These are phyloP conservation scores for Gracilaria caudata DNA, from an alignment of 23 red algal genomes.

Conservation along the genomic window DNA sequence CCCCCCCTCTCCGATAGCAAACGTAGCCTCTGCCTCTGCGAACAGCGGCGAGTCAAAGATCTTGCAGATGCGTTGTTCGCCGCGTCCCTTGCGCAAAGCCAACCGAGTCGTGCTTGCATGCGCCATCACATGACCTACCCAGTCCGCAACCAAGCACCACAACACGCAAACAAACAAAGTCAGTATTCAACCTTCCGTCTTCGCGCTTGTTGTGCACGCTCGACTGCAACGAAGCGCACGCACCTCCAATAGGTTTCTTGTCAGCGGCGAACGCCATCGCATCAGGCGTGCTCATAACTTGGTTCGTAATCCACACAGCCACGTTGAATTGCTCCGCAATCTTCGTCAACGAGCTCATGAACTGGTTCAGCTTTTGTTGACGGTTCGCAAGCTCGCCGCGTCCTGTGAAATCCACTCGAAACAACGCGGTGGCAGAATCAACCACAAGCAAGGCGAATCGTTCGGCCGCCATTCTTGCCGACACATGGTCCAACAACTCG, in stretches of 20 bases:
- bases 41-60: constrained; percentile 88
- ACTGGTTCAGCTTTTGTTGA: constrained; percentile 95
- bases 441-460: constrained; percentile 89
- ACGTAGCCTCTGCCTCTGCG: constrained; percentile 91
- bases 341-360: constrained; percentile 87
- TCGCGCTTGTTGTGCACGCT: not conserved
- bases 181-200: not conserved
- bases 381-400: constrained; percentile 87
- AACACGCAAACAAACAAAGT: not conserved
- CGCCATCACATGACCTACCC: constrained; percentile 87
- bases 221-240: not conserved
- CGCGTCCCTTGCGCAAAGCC: constrained; percentile 90
- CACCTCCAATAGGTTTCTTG: constrained; percentile 64
- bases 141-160: not conserved
- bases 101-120: constrained; percentile 94
- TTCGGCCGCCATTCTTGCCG: constrained; percentile 82
- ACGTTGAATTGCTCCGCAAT: constrained; percentile 97
- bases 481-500: constrained; percentile 88
- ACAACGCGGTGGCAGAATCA: constrained; percentile 95
- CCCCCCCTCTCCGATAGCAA: constrained; percentile 86
- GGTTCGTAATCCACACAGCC: constrained; percentile 94
- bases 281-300: constrained; percentile 83
- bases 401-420: constrained; percentile 92
- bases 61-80: constrained; percentile 96
- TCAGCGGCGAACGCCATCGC: constrained; percentile 74